Evolutionary conservation across 495 filamentous ascomycete species (phyloP).

Genomic region (Aspergillus bertholletiae): DNA sequence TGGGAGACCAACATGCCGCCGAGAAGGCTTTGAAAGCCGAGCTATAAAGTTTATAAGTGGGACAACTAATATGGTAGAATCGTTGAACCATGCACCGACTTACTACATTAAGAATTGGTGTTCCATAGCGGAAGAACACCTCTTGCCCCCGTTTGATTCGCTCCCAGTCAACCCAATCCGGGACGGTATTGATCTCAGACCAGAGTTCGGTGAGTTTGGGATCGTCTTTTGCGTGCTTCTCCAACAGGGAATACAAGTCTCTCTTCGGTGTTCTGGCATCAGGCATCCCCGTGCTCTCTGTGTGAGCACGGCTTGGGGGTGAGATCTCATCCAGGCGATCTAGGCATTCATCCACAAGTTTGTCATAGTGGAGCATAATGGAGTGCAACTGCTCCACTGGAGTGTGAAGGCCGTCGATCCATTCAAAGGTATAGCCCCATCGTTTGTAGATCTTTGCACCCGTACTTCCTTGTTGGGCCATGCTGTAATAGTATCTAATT

Average conservation of each 20-base stretch:
- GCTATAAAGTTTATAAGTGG: slow-evolving; percentile 14
- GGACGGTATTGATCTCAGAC: slow-evolving; percentile 65
- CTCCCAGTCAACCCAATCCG: slow-evolving; percentile 78
- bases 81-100: slow-evolving; percentile 5
- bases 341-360: slow-evolving; percentile 62
- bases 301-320: slow-evolving; percentile 8
- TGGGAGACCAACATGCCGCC: slow-evolving; percentile 34
- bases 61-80: neutral
- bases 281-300: slow-evolving; percentile 20
- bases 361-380: slow-evolving; percentile 63
- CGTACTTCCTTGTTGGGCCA: neutral
- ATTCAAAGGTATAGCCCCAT: slow-evolving; percentile 70
- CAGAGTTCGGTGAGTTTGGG: slow-evolving; percentile 58
- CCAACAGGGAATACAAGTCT: slow-evolving; percentile 62
- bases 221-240: slow-evolving; percentile 54
- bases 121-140: slow-evolving; percentile 70
- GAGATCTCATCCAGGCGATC: slow-evolving; percentile 56
- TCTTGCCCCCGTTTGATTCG: slow-evolving; percentile 63
- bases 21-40: slow-evolving; percentile 38
- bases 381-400: slow-evolving; percentile 58
- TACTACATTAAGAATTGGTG: slow-evolving; percentile 52
- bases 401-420: slow-evolving; percentile 59
- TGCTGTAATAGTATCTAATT: neutral
- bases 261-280: slow-evolving; percentile 34
- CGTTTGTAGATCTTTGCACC: slow-evolving; percentile 24